Base-by-base conservation (phyloP, 306 rosid genomes). In the Prinsepia uniflora region DNA sequence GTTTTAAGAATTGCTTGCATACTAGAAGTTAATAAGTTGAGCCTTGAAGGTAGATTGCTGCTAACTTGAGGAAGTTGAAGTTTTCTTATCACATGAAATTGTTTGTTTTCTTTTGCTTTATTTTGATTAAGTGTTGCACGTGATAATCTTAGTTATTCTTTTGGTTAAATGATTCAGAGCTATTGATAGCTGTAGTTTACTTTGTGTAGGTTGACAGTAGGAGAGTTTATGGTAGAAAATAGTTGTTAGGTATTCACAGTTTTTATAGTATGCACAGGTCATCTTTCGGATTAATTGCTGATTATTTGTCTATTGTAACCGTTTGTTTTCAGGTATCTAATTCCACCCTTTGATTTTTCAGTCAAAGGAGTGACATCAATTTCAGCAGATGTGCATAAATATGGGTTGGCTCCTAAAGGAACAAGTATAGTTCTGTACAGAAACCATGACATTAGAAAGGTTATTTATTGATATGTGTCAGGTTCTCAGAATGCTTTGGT, bases 351-450 rank as follows among this genome's bases (percentile, higher is more conserved):
- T 70, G 96, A 94, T 81, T 94, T 94, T 79, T 84, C 98, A 63
- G 96, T 94, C 19, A 72, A 82, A 84, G 98, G 98, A 80, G 98
- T 94, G 75, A 80, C 98, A 80, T 94, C 98, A 72, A 81, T 89
- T 80, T 94, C 98, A 67, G 94, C 73, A 43, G 98, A 94, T 79
- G 98, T 90, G 85, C 98, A 94, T 79, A 94, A 94, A 75, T 94
- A 94, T 40, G 98, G 98, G 54, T 86, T 94, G 82, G 97, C 97
- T 75, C 98, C 98, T 68, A 94, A 94, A 82, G 97, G 98, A 90
- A 90, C 97, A 36, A 94, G 97, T 59, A 49, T 86, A 66, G 90
- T 94, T 70, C 81, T 94, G 61, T 94, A 88, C 76, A 81, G 94
- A 76, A 88, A 90, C 84, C 98, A 87, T 83, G 96, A 87, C 46